Evolutionary conservation across 345 rosid species (phyloP).

Genomic region (Eucalyptus cladocalyx): DNA sequence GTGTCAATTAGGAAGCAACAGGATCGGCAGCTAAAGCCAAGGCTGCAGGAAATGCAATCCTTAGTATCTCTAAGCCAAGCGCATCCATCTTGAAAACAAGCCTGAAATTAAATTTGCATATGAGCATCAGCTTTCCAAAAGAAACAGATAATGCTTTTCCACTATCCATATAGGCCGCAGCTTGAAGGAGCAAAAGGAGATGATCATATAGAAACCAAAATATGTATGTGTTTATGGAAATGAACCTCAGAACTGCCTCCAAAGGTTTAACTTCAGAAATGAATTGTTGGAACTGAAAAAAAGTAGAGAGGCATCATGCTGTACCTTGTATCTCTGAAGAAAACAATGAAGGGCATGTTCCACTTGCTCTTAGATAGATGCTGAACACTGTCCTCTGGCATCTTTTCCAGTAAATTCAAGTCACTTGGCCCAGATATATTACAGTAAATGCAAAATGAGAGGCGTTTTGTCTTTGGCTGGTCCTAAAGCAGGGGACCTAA

Average conservation of each 20-base stretch:
- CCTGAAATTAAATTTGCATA: slow-evolving; percentile 13
- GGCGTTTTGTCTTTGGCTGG: neutral
- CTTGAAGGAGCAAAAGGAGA: neutral
- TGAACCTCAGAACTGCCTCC: neutral
- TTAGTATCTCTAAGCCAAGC: slow-evolving; percentile 63
- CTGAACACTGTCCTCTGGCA: neutral
- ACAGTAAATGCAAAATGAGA: neutral
- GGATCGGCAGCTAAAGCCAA: slow-evolving; percentile 96
- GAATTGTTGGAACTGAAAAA: neutral
- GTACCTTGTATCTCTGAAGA: slow-evolving; percentile 73
- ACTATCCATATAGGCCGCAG: neutral
- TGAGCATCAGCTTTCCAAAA: neutral
- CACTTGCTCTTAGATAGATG: slow-evolving; percentile 1
- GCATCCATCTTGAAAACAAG: slow-evolving; percentile 64
- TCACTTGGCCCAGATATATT: neutral
- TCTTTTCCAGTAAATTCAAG: neutral
- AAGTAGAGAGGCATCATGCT: neutral
- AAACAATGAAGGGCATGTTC: slow-evolving; percentile 42
- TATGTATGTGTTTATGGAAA: neutral
- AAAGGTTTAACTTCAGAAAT: neutral
- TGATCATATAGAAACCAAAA: neutral
- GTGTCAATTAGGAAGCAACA: slow-evolving; percentile 91
- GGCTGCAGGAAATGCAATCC: slow-evolving; percentile 90
- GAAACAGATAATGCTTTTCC: neutral
- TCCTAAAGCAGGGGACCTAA: neutral